Evolutionary conservation across 23 red algal species (phyloP), one percentile per base, ranked within the genome.

Genomic region (Chondrus crispus): DNA sequence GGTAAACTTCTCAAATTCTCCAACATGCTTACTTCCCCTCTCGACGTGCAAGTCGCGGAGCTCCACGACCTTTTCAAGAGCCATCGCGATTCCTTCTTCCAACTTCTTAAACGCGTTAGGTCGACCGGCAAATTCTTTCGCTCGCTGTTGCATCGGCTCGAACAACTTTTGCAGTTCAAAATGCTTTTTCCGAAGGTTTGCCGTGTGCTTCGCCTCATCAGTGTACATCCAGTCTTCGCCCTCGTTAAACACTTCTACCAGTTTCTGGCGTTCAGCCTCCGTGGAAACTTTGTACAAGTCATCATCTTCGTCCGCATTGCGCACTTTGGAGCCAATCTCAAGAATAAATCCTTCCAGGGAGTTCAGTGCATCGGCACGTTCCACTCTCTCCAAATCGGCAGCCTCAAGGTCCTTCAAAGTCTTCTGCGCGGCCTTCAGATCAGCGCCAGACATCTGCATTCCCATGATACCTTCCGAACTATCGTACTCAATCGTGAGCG

Each of bases 191-290:
- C 79, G 55, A 75, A 92, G 46, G 66, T 92, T 92, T 8, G 45
- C 63, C 20, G 79, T 92, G 46, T 92, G 76, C 22, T 83, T 82
- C 33, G 95, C 95, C n/a, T 85, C 95, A 22, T 88, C 88, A 2
- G 89, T 96, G 49, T 98, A 94, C 80, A 98, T 98, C 91, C 96
- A 94, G 63, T 94, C 81, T 55, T 98, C 96, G 4, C 79, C 87
- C 43, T 90, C 83, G 72, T 94, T 87, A 35, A 98, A 72, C 45
- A 53, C 63, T 48, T 66, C 55, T 16, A 98, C 71, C 11, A 98
- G 48, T 13, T 39, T 37, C 22, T 85, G 57, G 7, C 96, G 66
- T 58, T 98, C 92, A 12, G 69, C 71, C 20, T 94, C 83, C n/a
- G 85, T 88, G 1, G 91, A 87, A 7, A 96, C 82, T 38, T 69